A percentile compares a stretch with the other conserved stretches of the same genome.
phyloP scores from a whole-genome alignment of 805 yeast genomes.

The Candida stauntonica region DNA sequence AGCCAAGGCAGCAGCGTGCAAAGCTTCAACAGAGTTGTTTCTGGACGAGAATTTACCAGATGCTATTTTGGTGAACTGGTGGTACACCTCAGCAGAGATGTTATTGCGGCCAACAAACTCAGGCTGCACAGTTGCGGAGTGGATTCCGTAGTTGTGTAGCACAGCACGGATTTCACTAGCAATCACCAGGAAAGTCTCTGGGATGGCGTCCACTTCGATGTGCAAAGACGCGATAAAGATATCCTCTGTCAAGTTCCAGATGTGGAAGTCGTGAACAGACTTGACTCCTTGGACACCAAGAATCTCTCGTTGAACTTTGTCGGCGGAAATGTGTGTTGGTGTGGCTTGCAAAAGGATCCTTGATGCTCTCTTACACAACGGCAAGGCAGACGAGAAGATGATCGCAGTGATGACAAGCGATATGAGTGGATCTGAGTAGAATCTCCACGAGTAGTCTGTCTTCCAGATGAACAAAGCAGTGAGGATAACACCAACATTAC shows the following conservation, averaged over 20 bases:
- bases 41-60: constrained; percentile 29
- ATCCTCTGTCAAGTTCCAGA: constrained; percentile 92
- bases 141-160: constrained; percentile 80
- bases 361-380: constrained; percentile 81
- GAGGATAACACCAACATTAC: constrained; percentile 87
- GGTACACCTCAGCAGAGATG: constrained; percentile 29
- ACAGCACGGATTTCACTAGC: constrained; percentile 75
- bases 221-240: constrained; percentile 86
- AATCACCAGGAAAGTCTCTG: constrained; percentile 63
- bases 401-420: constrained; percentile 83
- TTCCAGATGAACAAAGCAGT: constrained; percentile 94
- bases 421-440: constrained; percentile 78
- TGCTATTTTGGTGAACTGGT: constrained; percentile 32
- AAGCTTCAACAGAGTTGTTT: constrained; percentile 15
- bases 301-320: constrained; percentile 66
- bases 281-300: constrained; percentile 64
- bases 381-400: constrained; percentile 87
- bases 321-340: constrained; percentile 77
- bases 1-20: not conserved
- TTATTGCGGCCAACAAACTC: constrained; percentile 53
- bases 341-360: constrained; percentile 89
- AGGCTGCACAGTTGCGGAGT: constrained; percentile 94
- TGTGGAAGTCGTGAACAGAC: constrained; percentile 91
- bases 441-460: constrained; percentile 85
- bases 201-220: constrained; percentile 62